Base-by-base conservation (phyloP, 768 basidiomycete genomes). In the Lentinula boryana region DNA sequence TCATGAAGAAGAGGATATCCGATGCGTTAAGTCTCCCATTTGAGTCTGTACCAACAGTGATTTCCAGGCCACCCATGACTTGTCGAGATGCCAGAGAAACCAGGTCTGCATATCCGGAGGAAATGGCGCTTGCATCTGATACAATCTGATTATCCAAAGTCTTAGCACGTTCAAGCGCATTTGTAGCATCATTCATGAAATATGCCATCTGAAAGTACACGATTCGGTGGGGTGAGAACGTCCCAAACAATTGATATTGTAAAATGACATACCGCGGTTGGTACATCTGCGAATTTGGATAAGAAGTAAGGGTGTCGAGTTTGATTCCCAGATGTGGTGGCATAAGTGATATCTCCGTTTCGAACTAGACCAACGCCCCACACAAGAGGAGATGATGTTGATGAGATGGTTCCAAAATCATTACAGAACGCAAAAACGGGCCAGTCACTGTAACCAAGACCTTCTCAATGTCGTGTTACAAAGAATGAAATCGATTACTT, bases 1-100 rank as follows among this genome's bases (percentile, higher is more conserved):
- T 81, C 73, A 83, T 76, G 65, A 81, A 81, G 38, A 75, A 73
- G 60, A 76, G 71, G 4, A 79, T 67, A 64, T 84, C 81, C 0
- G 72, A 71, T 1, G 66, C 65, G 61, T 80, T 77, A 63, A 69
- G 74, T 10, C 65, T 65, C 0, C 73, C 70, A 55, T 66, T 66
- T 2, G 58, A 57, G 8, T 53, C 63, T 46, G 65, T 62, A 5
- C 74, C 70, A 6, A 78, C 60, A 1, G 82, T 84, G 43, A 84
- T 71, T 61, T 84, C 82, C 38, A 78, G 70, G 1, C 75, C 71
- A 1, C 72, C 80, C 40, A 83, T 73, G 8, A 75, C 73, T 65
- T 83, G 80, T 31, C 81, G 69, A 5, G 77, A 66, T 3, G 76
- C 76, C 5, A 82, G 69, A 15, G 77, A 73, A 0, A 80, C 70